A percentile compares a stretch with the other conserved stretches of the same genome.
Evolutionary conservation across 768 basidiomycete species (phyloP).

Genomic region (Crucibulum laeve): DNA sequence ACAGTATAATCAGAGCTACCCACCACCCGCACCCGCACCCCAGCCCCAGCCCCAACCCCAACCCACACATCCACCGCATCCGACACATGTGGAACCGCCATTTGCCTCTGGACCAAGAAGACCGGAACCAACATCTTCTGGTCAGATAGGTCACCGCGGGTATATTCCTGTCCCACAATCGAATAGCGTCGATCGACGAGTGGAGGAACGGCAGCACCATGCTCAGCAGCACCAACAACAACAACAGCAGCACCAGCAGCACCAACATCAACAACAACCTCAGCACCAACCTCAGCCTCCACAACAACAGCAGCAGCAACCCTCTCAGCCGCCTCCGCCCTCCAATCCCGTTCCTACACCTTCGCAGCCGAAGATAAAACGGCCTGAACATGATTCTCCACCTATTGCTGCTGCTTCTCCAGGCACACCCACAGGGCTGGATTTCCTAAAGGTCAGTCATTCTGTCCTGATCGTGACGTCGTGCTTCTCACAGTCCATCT

Average conservation of each 20-base stretch:
- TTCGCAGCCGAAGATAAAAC: slow-evolving; percentile 4
- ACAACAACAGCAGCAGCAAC: neutral
- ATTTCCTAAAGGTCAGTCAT: slow-evolving; percentile 24
- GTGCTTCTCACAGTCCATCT: slow-evolving; percentile 1
- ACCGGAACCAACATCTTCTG: slow-evolving; percentile 22
- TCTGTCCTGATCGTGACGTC: neutral
- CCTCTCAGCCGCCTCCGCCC: slow-evolving; percentile 1
- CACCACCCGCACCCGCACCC: slow-evolving; percentile 25
- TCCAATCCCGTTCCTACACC: slow-evolving; percentile 3
- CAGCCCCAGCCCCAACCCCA: slow-evolving; percentile 22
- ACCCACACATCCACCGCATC: slow-evolving; percentile 21
- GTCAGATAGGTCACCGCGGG: slow-evolving; percentile 6
- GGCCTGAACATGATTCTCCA: slow-evolving; percentile 6
- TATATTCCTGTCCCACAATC: slow-evolving; percentile 4
- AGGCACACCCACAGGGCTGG: slow-evolving; percentile 12
- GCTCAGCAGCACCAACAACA: too few relatives aligned
- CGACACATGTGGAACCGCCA: slow-evolving; percentile 20
- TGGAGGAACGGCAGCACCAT: slow-evolving; percentile 1
- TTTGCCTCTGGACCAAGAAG: slow-evolving; percentile 27
- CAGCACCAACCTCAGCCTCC: too few relatives aligned
- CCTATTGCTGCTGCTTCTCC: slow-evolving; percentile 7
- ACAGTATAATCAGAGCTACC: slow-evolving; percentile 25
- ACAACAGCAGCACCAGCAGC: too few relatives aligned
- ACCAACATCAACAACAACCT: too few relatives aligned
- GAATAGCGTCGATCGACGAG: neutral